Conservation (phyloP, 1,284 basidiomycete species). For the Fomitopsis palustris region DNA sequence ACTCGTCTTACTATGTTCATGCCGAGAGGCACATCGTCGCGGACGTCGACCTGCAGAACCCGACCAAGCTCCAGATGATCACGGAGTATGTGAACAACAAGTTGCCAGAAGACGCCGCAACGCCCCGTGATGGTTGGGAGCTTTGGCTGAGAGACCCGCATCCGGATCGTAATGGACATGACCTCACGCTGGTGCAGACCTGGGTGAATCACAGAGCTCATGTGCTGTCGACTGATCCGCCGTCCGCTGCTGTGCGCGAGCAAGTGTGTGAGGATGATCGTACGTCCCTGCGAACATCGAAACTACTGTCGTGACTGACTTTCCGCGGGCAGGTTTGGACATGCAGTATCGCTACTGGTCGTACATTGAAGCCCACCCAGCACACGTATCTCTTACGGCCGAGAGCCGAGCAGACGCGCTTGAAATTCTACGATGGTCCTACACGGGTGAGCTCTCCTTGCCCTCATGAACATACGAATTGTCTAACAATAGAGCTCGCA, state of each 20-base stretch:
- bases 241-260: conserved; percentile 22
- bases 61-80: conserved; percentile 47
- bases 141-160: conserved; percentile 47
- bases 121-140: conserved; percentile 45
- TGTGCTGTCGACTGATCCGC: conserved; percentile 46
- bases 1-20: conserved; percentile 63
- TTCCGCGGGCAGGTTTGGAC: conserved; percentile 46
- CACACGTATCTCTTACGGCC: conserved; percentile 51
- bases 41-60: conserved; percentile 57
- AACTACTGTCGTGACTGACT: conserved; percentile 11
- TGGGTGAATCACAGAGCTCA: conserved; percentile 66
- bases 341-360: conserved; percentile 74
- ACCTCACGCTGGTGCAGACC: conserved; percentile 39
- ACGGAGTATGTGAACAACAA: conserved; percentile 44
- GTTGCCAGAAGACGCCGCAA: conserved; percentile 20
- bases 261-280: conserved; percentile 43
- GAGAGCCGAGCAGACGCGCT: conserved; percentile 60
- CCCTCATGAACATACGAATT: too few relatives aligned
- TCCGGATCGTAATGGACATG: conserved; percentile 20
- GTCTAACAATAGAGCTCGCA: conserved; percentile 18
- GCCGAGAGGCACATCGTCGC: conserved; percentile 54
- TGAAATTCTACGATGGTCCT: conserved; percentile 71
- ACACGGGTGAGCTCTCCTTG: conserved; percentile 64
- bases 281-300: conserved; percentile 33
- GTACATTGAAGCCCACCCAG: conserved; percentile 71